A percentile compares a stretch with the other conserved stretches of the same genome.
phyloP scores from a whole-genome alignment of 2,329 filamentous ascomycete genomes.

The Ascochyta pisi region DNA sequence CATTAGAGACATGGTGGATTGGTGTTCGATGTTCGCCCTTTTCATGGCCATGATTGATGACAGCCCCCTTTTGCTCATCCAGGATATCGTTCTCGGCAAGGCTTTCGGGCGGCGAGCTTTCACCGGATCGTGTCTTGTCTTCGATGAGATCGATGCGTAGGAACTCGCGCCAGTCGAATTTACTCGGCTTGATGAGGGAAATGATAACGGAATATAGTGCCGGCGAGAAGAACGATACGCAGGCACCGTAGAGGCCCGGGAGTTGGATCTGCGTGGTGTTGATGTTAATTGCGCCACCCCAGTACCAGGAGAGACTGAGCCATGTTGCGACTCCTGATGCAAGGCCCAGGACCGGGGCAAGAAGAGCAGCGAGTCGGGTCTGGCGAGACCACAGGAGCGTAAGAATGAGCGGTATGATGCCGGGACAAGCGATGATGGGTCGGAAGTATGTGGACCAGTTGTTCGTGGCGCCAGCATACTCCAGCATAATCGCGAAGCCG shows the following conservation, averaged over 20 bases:
- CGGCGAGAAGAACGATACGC: conserved; percentile 78
- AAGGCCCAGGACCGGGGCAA: conserved; percentile 12
- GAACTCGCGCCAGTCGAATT: conserved; percentile 19
- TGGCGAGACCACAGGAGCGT: conserved; percentile 81
- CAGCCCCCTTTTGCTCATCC: neutral
- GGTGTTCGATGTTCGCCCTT: conserved; percentile 2
- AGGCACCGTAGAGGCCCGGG: conserved; percentile 84
- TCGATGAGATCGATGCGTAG: conserved; percentile 19
- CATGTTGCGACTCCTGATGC: conserved; percentile 15
- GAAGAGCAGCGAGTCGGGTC: conserved; percentile 73
- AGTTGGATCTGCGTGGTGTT: conserved; percentile 64
- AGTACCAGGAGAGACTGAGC: conserved; percentile 18
- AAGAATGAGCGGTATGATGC: conserved; percentile 79
- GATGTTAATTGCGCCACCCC: conserved; percentile 34
- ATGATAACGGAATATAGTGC: conserved; percentile 59
- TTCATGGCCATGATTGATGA: neutral
- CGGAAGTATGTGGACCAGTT: conserved; percentile 88
- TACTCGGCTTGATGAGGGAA: conserved; percentile 7
- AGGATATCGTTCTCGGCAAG: neutral
- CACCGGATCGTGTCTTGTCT: conserved; percentile 6
- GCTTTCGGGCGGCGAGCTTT: conserved; percentile 9
- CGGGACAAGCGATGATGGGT: conserved; percentile 82
- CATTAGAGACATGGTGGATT: conserved; percentile 1
- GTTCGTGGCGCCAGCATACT: conserved; percentile 62
- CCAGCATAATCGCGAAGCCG: conserved; percentile 74